A percentile compares a stretch with the other conserved stretches of the same genome.
These are phyloP conservation scores for Pelargonium citronellum DNA, from an alignment of 441 rosid genomes.

Conservation along the genomic window DNA sequence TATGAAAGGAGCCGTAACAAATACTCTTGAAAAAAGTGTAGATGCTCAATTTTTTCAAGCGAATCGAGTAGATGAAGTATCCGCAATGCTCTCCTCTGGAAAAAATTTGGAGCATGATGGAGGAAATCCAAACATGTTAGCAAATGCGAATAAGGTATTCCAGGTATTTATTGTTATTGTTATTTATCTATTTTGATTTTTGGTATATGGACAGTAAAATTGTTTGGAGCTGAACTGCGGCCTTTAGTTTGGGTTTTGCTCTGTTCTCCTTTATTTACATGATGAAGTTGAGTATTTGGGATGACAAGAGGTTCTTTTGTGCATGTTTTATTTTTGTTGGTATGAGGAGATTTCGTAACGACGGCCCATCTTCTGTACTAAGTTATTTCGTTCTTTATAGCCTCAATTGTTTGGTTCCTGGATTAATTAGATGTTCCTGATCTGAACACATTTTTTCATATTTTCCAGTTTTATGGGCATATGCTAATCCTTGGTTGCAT, in stretches of 20 bases:
- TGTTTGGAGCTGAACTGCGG: background rate
- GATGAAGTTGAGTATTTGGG: background rate
- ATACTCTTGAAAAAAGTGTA: slow-evolving; percentile 22
- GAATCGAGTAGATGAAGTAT: slow-evolving; percentile 37
- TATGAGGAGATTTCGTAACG: background rate
- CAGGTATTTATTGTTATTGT: slow-evolving; percentile 36
- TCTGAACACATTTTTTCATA: background rate
- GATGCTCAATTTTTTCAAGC: slow-evolving; percentile 32
- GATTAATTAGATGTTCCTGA: background rate
- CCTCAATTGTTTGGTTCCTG: background rate
- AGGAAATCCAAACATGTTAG: slow-evolving; percentile 37
- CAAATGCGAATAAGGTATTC: slow-evolving; percentile 39
- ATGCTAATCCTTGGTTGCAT: background rate
- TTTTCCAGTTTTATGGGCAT: background rate
- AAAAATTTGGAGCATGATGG: slow-evolving; percentile 47
- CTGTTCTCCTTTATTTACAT: background rate
- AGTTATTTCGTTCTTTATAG: background rate
- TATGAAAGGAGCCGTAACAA: slow-evolving; percentile 16
- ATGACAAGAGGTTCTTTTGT: slow-evolving; percentile 1
- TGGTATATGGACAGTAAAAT: slow-evolving; percentile 1
- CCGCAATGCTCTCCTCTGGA: slow-evolving; percentile 33
- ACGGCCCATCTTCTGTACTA: background rate
- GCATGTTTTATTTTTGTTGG: background rate
- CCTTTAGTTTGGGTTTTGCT: background rate
- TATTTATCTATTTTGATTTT: background rate